Conservation (phyloP, 1,139 yeast species). For the Lipomyces yarrowii region DNA sequence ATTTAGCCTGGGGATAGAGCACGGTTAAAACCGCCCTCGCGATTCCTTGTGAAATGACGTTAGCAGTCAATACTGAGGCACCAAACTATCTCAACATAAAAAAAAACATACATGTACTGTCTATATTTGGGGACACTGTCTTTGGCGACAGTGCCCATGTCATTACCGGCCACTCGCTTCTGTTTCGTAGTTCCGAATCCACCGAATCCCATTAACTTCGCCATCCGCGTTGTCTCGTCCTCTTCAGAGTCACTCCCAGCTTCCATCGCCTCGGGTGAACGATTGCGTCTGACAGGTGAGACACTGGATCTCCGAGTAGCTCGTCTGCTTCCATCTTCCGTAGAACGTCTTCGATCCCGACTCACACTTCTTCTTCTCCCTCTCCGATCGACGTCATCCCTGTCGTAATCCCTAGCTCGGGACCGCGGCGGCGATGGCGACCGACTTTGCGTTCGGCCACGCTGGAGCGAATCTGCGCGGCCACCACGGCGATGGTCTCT, state of each 20-base stretch:
- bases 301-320: slow-evolving; percentile 11
- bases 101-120: slow-evolving; percentile 29
- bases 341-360: slow-evolving; percentile 1
- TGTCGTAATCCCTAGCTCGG: not conserved
- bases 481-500: slow-evolving; percentile 3
- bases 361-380: not conserved
- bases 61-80: not conserved
- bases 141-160: slow-evolving; percentile 23
- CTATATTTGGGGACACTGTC: slow-evolving; percentile 25
- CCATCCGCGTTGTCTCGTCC: slow-evolving; percentile 25
- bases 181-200: slow-evolving; percentile 30
- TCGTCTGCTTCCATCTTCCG: slow-evolving; percentile 5
- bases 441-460: slow-evolving; percentile 3
- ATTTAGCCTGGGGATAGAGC: not conserved
- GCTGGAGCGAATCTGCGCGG: not conserved
- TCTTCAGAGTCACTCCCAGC: slow-evolving; percentile 7
- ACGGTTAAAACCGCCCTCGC: slow-evolving; percentile 32
- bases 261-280: not conserved
- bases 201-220: slow-evolving; percentile 29
- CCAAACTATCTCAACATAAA: not conserved
- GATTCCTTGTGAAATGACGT: slow-evolving; percentile 19
- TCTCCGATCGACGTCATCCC: not conserved
- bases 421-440: not conserved
- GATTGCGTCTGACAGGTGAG: slow-evolving; percentile 4
- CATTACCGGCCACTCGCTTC: slow-evolving; percentile 29